Base-by-base conservation (phyloP, 371 early-diverging fungal species). In the Mortierella sp. region DNA sequence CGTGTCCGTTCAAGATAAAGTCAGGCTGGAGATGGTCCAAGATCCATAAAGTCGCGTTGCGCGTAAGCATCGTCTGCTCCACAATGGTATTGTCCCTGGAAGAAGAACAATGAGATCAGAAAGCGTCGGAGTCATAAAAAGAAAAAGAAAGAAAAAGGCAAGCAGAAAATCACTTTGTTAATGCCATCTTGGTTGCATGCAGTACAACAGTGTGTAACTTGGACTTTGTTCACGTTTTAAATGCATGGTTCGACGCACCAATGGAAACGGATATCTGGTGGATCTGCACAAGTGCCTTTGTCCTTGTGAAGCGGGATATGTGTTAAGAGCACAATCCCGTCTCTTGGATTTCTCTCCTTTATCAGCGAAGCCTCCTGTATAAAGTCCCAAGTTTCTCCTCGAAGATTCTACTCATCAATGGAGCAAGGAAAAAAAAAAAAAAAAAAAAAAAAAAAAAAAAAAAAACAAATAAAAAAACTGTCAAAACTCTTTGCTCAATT, bases 231-330 rank as follows among this genome's bases (percentile, higher is more conserved):
- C 37, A 37, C 9, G 37, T 3, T 37, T 37, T 37, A 37, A n/a
- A 37, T 37, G 37, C 9, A 37, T 9, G 37, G 5, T 9, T 37
- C 37, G 9, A 30, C 21, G 43, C 77, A 86, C 68, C 62, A 56
- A 61, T 79, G 44, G 63, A 79, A 44, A 9, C 58, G 57, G 60
- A 74, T 57, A 72, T 81, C 56, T 68, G 80, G 74, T 55, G 68
- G 62, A 81, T 86, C 68, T 55, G 81, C 60, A 63, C 88, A 53
- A 84, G 92, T 64, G 82, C 91, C 37, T 64, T 88, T 7, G 75
- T 92, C 60, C 84, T 91, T 88, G 76, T 80, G 67, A 9, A 88
- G 75, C 12, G 88, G 88, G 14, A 88, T 86, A 64, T 88, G 88
- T 25, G 84, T 68, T 28, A 88, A 69, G 7, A 88, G 83, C 21